Conservation (phyloP, 345 rosid genomes). For the Theobroma cacao region DNA sequence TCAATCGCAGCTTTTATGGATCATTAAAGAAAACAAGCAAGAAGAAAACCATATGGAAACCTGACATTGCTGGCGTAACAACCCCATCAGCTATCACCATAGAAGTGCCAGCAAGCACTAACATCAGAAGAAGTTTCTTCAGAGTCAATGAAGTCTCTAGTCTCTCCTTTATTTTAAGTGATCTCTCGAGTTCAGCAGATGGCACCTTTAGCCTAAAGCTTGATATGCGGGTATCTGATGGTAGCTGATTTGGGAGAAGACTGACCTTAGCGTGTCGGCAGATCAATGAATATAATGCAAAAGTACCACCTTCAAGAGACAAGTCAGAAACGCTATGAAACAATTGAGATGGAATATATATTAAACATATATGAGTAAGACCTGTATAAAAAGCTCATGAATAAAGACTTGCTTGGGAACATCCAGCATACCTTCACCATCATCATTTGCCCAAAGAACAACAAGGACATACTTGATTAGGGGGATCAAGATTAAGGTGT, state of each 20-base stretch:
- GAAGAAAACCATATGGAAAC: constrained; percentile 39
- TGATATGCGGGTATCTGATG: constrained; percentile 93
- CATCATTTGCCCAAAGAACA: constrained; percentile 98
- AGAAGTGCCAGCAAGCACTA: constrained; percentile 96
- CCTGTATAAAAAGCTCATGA: neutral
- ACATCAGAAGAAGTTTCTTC: constrained; percentile 75
- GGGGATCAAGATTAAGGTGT: constrained; percentile 87
- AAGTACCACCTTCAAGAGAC: constrained; percentile 77
- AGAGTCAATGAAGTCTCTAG: constrained; percentile 74
- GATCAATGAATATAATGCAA: constrained; percentile 93
- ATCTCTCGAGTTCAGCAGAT: constrained; percentile 96
- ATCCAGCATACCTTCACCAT: constrained; percentile 81
- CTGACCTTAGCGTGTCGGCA: constrained; percentile 97
- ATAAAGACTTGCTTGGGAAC: neutral
- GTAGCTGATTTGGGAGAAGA: constrained; percentile 96
- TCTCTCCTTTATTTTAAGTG: constrained; percentile 87
- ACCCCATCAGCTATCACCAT: constrained; percentile 99
- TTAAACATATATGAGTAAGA: neutral
- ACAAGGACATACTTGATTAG: constrained; percentile 89
- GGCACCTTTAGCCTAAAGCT: constrained; percentile 97
- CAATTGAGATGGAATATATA: neutral
- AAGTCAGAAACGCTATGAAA: neutral
- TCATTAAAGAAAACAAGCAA: neutral
- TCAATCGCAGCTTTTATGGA: neutral
- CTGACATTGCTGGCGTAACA: constrained; percentile 99